Percentiles rank a stretch among this genome's conserved stretches.
Conservation (phyloP, 1,139 yeast genomes). For the Suhomyces yuchorum region DNA sequence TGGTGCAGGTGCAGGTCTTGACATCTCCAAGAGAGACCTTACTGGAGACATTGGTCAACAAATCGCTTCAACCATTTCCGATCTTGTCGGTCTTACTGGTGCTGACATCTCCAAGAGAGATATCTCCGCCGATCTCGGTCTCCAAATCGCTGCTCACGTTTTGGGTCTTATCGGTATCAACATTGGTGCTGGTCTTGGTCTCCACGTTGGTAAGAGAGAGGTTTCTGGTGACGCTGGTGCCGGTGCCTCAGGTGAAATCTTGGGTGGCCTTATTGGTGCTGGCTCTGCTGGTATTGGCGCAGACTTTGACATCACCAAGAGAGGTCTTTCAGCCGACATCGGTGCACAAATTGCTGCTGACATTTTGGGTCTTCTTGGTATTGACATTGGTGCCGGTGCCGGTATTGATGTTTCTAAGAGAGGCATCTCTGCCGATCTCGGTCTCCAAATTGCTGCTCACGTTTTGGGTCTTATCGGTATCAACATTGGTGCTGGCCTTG, state of each 20-base stretch:
- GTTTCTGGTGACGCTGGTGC: slow-evolving; percentile 9
- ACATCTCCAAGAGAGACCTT: background rate
- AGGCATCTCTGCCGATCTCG: slow-evolving; percentile 15
- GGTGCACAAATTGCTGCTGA: slow-evolving; percentile 4
- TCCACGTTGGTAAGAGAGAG: slow-evolving; percentile 14
- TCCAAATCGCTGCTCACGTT: background rate
- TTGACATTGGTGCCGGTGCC: slow-evolving; percentile 13
- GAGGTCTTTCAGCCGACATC: background rate
- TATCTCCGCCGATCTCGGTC: slow-evolving; percentile 13
- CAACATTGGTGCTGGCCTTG: slow-evolving; percentile 6
- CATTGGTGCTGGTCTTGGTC: slow-evolving; percentile 7
- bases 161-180: slow-evolving; percentile 9
- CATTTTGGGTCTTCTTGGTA: slow-evolving; percentile 12
- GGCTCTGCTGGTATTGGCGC: slow-evolving; percentile 17
- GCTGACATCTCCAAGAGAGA: background rate
- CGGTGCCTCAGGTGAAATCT: slow-evolving; percentile 5
- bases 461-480: slow-evolving; percentile 3
- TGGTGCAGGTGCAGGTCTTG: slow-evolving; percentile 11
- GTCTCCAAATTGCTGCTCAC: background rate
- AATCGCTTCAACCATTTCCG: background rate
- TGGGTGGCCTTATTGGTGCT: slow-evolving; percentile 5
- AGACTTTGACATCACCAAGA: slow-evolving; percentile 12
- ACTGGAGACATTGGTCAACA: background rate
- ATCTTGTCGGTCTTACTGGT: background rate
- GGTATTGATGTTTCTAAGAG: slow-evolving; percentile 10